Base-by-base conservation (phyloP, 495 filamentous ascomycete species). In the Polyplosphaeria fusca region DNA sequence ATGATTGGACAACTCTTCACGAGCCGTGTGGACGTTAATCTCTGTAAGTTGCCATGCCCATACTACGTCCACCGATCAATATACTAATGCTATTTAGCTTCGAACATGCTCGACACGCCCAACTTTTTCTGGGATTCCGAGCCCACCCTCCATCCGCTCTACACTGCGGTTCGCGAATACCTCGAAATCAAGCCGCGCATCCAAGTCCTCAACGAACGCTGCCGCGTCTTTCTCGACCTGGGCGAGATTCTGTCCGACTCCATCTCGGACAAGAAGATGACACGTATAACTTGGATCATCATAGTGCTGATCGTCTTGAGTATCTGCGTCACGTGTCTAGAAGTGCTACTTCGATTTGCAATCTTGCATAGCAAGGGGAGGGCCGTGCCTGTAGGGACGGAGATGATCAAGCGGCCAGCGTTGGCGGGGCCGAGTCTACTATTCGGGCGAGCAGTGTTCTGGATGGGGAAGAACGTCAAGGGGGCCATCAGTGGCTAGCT, bases 71-170 rank as follows among this genome's bases (percentile, higher is more conserved):
- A 28, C 19, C 14, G 11, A 28, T 14, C 11, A 41, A 39, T 55
- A 1, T 32, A 23, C 38, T 58, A 62, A 55, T 55, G 5, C 45
- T n/a, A 41, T 56, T 22, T 69, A 95, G 89, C 93, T 50, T 95
- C 89, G 13, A 99, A 97, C 63, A 90, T 96, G 68, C 86, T 99
- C 56, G 92, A 96, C 69, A 89, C 95, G 2, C 94, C 93, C 39
- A 95, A 93, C 70, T 97, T 99, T 77, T 97, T 99, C 79, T 99
- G 93, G 93, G 90, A 95, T 65, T 86, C 86, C 26, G 93, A 99
- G 67, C 93, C 93, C 30, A 95, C 88, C 1, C 80, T 99, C 0
- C 89, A 95, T 67, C 93, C 93, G 0, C 84, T 99, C 38, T 99
- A 99, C 71, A 82, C 82, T 51, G 93, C 92, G 45, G 90, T 97